These are phyloP conservation scores for Dactylellina sp. DNA, from an alignment of 2,329 filamentous ascomycete genomes.

Conservation along the genomic window DNA sequence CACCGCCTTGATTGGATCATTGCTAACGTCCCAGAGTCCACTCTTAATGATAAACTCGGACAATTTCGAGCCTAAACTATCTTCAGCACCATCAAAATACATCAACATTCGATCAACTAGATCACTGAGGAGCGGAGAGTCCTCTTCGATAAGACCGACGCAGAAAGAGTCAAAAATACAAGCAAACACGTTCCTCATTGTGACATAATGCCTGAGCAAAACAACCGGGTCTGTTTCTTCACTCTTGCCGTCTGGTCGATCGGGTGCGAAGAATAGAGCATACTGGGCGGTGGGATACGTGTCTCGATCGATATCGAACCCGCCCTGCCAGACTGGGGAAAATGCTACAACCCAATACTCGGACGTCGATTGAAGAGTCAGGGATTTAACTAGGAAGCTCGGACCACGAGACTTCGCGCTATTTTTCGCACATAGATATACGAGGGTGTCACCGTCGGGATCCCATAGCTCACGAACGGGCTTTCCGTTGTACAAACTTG, in stretches of 20 bases:
- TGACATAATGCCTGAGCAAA: constrained; percentile 45
- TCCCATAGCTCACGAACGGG: constrained; percentile 40
- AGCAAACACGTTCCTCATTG: constrained; percentile 52
- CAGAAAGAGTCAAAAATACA: constrained; percentile 54
- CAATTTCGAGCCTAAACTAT: constrained; percentile 20
- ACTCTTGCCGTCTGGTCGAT: constrained; percentile 31
- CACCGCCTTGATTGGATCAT: constrained; percentile 46
- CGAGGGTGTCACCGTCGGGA: constrained; percentile 40
- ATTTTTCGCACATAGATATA: constrained; percentile 47
- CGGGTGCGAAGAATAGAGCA: constrained; percentile 45
- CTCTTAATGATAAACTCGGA: constrained; percentile 41
- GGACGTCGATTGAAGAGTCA: constrained; percentile 27
- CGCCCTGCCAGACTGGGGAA: constrained; percentile 50
- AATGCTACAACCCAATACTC: constrained; percentile 46
- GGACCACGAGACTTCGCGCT: constrained; percentile 22
- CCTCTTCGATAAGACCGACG: constrained; percentile 37
- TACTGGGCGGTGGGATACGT: constrained; percentile 40
- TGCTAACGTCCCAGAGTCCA: constrained; percentile 54
- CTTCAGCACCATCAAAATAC: constrained; percentile 52
- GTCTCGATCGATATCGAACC: constrained; percentile 39
- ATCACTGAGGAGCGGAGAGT: constrained; percentile 43
- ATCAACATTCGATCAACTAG: constrained; percentile 53
- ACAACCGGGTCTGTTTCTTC: constrained; percentile 44
- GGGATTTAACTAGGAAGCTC: constrained; percentile 42
- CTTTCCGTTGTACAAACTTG: constrained; percentile 30